A percentile compares a stretch with the other conserved stretches of the same genome.
Conservation (phyloP, 108 stramenopile genomes). For the Cyclotella distinguenda region DNA sequence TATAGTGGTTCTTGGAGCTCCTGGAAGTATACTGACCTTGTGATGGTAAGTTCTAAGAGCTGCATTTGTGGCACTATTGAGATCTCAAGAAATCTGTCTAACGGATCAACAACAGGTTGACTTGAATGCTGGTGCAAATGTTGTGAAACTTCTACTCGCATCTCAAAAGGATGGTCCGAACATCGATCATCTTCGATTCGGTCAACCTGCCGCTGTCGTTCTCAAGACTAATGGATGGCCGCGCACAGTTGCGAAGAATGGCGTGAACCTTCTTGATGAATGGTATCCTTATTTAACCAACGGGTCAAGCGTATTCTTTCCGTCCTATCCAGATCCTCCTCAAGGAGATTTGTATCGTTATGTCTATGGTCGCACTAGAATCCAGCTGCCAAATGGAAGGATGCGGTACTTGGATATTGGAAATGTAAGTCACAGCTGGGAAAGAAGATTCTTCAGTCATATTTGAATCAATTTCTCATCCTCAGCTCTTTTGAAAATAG, state of each 20-base stretch:
- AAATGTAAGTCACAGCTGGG: slow-evolving; percentile 20
- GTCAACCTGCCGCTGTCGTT: slow-evolving; percentile 40
- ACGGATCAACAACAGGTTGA: neutral
- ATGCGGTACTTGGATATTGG: slow-evolving; percentile 28
- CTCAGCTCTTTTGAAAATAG: neutral
- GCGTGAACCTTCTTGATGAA: slow-evolving; percentile 16
- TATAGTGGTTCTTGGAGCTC: slow-evolving; percentile 23
- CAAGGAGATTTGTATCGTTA: slow-evolving; percentile 35
- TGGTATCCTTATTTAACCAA: slow-evolving; percentile 20
- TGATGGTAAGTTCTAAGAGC: slow-evolving; percentile 1
- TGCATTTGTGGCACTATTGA: no score
- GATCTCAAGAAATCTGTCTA: no score
- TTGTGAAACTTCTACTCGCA: slow-evolving; percentile 26
- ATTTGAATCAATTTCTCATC: neutral
- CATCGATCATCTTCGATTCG: slow-evolving; percentile 46
- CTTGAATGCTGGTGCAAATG: slow-evolving; percentile 30
- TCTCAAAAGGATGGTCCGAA: slow-evolving; percentile 36
- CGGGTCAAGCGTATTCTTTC: slow-evolving; percentile 9
- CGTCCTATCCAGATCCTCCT: slow-evolving; percentile 8
- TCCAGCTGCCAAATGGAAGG: slow-evolving; percentile 8
- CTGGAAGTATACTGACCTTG: slow-evolving; percentile 39
- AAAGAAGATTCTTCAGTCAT: neutral
- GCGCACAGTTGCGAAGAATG: slow-evolving; percentile 31
- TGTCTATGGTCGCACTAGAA: slow-evolving; percentile 22
- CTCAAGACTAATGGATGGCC: slow-evolving; percentile 43